These are phyloP conservation scores for Carex pumila DNA, from an alignment of 176 grass and related monocot genomes.

Conservation along the genomic window DNA sequence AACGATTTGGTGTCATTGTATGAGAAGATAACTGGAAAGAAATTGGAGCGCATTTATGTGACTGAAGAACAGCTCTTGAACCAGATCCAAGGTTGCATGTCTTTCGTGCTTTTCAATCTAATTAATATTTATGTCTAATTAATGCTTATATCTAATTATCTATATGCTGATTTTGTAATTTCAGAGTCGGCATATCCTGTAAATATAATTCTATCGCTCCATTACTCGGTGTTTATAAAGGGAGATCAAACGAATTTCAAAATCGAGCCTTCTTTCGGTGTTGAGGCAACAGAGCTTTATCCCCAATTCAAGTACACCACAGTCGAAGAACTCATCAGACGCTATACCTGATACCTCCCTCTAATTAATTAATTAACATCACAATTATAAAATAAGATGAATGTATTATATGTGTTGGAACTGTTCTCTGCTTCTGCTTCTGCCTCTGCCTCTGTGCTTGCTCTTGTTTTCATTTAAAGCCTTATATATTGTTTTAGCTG, in stretches of 20 bases:
- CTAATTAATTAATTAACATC: not conserved
- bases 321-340: conserved; percentile 53
- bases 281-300: conserved; percentile 60
- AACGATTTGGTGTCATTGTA: conserved; percentile 46
- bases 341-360: not conserved
- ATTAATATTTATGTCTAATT: no score
- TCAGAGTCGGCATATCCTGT: conserved; percentile 28
- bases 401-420: not conserved
- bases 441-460: not conserved
- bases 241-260: conserved; percentile 70
- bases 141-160: no score
- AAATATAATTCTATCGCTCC: conserved; percentile 30
- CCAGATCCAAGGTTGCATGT: conserved; percentile 29
- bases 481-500: not conserved
- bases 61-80: conserved; percentile 41
- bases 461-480: not conserved
- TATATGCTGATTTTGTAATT: not conserved
- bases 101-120: no score
- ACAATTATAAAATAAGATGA: not conserved
- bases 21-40: conserved; percentile 48
- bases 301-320: conserved; percentile 57
- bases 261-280: conserved; percentile 59
- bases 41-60: conserved; percentile 26
- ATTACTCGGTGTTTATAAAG: conserved; percentile 52
- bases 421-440: not conserved